Evolutionary conservation across 2,329 filamentous ascomycete genomes (phyloP).

Genomic region (Microcyclospora pomicola): DNA sequence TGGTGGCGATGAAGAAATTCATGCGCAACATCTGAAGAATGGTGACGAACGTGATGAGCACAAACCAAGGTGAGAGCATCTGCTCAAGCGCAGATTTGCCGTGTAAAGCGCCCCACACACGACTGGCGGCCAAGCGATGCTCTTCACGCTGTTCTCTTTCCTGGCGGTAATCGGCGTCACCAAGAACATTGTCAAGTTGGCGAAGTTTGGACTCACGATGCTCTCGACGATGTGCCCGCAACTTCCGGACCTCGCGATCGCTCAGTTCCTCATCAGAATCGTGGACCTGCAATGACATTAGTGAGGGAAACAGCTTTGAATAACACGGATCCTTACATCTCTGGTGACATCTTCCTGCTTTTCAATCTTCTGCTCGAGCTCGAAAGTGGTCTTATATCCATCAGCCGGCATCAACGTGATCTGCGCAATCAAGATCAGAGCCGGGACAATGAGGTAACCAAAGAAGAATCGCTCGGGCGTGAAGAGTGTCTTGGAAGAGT

Average conservation of each 20-base stretch:
- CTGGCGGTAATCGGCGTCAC: conserved; percentile 50
- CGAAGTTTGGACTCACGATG: conserved; percentile 51
- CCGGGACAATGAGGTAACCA: conserved; percentile 34
- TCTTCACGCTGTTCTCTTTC: conserved; percentile 32
- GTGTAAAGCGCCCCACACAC: conserved; percentile 80
- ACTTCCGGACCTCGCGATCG: conserved; percentile 44
- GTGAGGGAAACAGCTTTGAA: not conserved
- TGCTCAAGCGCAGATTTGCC: conserved; percentile 55
- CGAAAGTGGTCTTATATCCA: conserved; percentile 47
- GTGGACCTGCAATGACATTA: conserved; percentile 26
- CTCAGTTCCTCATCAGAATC: conserved; percentile 43
- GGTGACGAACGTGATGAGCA: conserved; percentile 70
- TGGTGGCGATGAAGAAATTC: conserved; percentile 85
- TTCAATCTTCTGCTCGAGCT: conserved; percentile 68
- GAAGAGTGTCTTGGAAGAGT: conserved; percentile 29
- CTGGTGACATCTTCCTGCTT: conserved; percentile 44
- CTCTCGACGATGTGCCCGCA: conserved; percentile 37
- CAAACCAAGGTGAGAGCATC: conserved; percentile 68
- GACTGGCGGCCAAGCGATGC: conserved; percentile 21
- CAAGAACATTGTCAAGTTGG: conserved; percentile 63
- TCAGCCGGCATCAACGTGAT: conserved; percentile 32
- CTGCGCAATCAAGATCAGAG: conserved; percentile 28
- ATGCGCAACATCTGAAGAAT: conserved; percentile 38
- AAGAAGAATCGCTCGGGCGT: conserved; percentile 36
- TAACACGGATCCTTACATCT: conserved; percentile 18